Conservation (phyloP, 768 basidiomycete species). For the Lactarius evosmus region DNA sequence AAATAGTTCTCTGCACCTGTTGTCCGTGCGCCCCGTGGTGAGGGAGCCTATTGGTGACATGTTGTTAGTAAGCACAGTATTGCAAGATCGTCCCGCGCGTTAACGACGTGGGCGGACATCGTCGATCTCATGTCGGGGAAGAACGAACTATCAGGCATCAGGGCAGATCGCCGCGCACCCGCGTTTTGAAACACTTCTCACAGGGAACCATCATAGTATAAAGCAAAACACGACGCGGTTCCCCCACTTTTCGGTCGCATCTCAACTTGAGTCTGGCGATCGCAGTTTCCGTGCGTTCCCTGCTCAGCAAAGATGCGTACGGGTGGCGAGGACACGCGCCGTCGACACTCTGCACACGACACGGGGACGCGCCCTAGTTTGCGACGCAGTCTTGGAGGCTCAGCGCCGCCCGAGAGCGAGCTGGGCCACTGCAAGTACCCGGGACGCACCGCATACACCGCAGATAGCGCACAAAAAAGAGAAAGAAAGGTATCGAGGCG, state of each 20-base stretch:
- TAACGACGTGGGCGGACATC: no score
- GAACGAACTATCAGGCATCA: conserved; percentile 57
- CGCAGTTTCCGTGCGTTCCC: no score
- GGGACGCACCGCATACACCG: conserved; percentile 7
- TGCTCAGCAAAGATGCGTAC: no score
- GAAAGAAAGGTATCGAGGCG: no score
- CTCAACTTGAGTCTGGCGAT: conserved; percentile 64
- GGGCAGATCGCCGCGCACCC: conserved; percentile 77
- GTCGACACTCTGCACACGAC: conserved; percentile 39
- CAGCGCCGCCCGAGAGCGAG: conserved; percentile 11
- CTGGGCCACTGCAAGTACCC: neutral
- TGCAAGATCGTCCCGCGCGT: no score
- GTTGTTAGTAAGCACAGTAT: conserved; percentile 16
- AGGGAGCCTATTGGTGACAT: conserved; percentile 42
- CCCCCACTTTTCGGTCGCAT: conserved; percentile 57
- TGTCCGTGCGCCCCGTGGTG: conserved; percentile 53
- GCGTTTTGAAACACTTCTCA: conserved; percentile 70
- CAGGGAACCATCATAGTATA: conserved; percentile 57
- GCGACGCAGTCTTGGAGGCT: conserved; percentile 21
- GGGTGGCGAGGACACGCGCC: conserved; percentile 30
- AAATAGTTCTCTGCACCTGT: conserved; percentile 39
- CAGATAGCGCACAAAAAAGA: neutral
- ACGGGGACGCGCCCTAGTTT: conserved; percentile 32
- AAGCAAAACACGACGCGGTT: no score
- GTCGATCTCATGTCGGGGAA: no score